Evolutionary conservation across 441 rosid genomes (phyloP), one percentile per base, ranked within the genome.

Genomic region (Populus hybrid): DNA sequence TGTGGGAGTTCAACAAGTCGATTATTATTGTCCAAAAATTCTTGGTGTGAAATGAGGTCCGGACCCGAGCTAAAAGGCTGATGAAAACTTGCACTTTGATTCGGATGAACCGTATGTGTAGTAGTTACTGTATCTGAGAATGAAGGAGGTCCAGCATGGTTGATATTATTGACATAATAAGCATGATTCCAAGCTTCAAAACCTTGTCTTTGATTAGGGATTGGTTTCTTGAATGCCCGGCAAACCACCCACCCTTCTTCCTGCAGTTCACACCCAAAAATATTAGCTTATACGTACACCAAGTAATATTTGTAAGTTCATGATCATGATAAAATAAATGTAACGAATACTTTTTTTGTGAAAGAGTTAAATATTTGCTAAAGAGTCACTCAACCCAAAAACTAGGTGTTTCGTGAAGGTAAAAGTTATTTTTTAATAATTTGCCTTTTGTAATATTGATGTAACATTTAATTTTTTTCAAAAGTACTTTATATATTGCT

Each of bases 181-280:
- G 76, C 81, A 72, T 88, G 88, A 76, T 83, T 86, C 91, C 92
- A 90, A 32, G 90, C 83, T 80, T 93, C 93, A 79, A 79, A 91
- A 23, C 89, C 89, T 73, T 85, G 93, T 75, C 91, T 91, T 38
- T 91, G 98, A 79, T 82, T 93, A 63, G 98, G 92, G 59, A 23
- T 82, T 6, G 98, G 98, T 88, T 95, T 95, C 85, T 83, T 88
- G 81, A 95, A 95, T 81, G 98, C 98, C 78, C 97, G 78, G 85
- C 99, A 95, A 11, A 95, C 99, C 69, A 92, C 99, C 99, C 99
- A 95, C 57, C 99, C 99, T 86, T 95, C 97, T 82, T 95, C 99
- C 98, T 95, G 94, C 73, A 79, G 61, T 70, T 77, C 9, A 34
- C 40, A 70, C 7, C 16, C 21, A 3, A 35, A 38, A 21, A 5